phyloP scores from a whole-genome alignment of 139 green algal genomes.

The Chlorella sorokiniana region DNA sequence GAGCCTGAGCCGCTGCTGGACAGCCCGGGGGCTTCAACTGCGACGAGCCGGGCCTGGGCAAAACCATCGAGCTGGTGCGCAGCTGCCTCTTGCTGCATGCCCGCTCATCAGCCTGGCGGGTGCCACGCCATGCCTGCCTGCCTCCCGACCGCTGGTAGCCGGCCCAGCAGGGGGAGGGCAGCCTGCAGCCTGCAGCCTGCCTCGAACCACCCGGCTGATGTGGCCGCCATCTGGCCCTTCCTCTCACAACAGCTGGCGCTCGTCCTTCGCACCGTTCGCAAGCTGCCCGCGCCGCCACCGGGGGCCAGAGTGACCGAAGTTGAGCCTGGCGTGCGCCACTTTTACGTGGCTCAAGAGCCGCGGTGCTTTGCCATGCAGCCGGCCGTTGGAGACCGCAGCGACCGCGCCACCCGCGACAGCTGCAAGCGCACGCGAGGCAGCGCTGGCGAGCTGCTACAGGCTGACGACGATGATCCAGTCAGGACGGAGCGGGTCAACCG shows the following conservation, averaged over 20 bases:
- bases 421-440: slow-evolving; percentile 11
- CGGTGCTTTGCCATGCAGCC: too few species aligned
- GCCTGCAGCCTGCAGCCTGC: too few species aligned
- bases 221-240: too few species aligned
- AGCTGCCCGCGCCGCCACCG: slow-evolving; percentile 39
- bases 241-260: slow-evolving; percentile 76
- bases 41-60: slow-evolving; percentile 93
- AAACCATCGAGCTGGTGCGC: slow-evolving; percentile 78
- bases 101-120: too few species aligned
- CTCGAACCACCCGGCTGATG: too few species aligned
- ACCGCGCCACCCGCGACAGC: not conserved
- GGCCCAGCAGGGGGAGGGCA: too few species aligned
- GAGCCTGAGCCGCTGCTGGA: slow-evolving; percentile 44
- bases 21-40: slow-evolving; percentile 87
- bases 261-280: slow-evolving; percentile 73
- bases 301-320: not conserved
- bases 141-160: too few species aligned
- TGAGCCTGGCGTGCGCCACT: slow-evolving; percentile 18
- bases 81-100: too few species aligned
- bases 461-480: too few species aligned
- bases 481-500: too few species aligned
- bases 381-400: too few species aligned
- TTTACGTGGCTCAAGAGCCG: slow-evolving; percentile 32
- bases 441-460: not conserved
- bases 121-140: too few species aligned